Conservation (phyloP, 169 alveolate species). For the Cryptosporidium muris region DNA sequence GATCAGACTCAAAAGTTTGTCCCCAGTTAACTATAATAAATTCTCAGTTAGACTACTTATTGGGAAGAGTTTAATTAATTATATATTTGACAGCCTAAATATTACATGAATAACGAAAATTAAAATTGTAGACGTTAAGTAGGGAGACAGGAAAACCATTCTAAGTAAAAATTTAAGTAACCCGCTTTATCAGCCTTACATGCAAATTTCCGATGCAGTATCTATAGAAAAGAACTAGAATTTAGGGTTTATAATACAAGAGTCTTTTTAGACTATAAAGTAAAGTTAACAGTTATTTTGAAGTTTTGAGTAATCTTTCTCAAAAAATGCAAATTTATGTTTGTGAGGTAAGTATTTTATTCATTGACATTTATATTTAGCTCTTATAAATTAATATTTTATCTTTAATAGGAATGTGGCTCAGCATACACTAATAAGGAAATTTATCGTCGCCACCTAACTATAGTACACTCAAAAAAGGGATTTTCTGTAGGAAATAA, state of each 20-base stretch:
- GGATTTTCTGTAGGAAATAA: constrained; percentile 5
- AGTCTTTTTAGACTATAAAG: background rate
- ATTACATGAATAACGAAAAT: too few species aligned
- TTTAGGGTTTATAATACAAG: background rate
- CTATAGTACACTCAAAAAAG: constrained; percentile 37
- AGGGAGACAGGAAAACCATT: too few species aligned
- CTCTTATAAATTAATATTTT: background rate
- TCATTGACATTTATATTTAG: background rate
- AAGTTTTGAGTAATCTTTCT: too few species aligned
- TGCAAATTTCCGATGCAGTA: background rate
- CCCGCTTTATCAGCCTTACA: too few species aligned
- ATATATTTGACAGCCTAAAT: too few species aligned
- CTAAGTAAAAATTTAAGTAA: too few species aligned
- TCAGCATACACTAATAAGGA: constrained; percentile 62
- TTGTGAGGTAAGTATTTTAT: constrained; percentile 57
- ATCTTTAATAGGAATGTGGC: constrained; percentile 61
- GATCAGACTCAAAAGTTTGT: too few species aligned
- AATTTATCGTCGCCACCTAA: constrained; percentile 52
- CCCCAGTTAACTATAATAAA: too few species aligned
- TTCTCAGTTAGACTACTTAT: too few species aligned
- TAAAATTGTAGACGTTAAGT: too few species aligned
- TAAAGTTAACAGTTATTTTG: too few species aligned
- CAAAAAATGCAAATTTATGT: constrained; percentile 15
- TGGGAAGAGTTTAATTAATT: too few species aligned
- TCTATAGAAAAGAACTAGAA: background rate